phyloP scores from a whole-genome alignment of 495 filamentous ascomycete genomes.

The Annulohypoxylon bovei region DNA sequence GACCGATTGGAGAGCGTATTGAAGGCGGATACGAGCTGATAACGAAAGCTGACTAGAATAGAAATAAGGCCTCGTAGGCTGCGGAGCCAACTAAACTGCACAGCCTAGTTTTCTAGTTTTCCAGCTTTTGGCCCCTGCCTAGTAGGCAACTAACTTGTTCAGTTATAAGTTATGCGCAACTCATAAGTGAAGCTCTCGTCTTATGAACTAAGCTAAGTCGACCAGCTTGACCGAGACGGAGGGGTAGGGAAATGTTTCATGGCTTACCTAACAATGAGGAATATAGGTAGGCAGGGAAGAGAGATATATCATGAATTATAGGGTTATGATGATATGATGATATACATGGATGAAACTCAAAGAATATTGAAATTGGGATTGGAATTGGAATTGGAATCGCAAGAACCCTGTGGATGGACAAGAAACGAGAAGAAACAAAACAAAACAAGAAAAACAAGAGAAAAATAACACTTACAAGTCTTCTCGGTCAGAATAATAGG shows the following conservation, averaged over 20 bases:
- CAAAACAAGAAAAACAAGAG: background rate
- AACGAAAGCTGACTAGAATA: conserved; percentile 4
- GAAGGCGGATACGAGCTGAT: conserved; percentile 21
- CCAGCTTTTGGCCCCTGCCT: background rate
- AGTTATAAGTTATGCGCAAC: background rate
- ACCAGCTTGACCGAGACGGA: conserved; percentile 9
- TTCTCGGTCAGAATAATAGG: conserved; percentile 43
- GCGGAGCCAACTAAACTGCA: conserved; percentile 26
- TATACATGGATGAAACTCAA: conserved; percentile 19
- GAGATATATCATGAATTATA: conserved; percentile 6
- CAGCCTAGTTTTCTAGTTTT: background rate
- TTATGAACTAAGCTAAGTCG: background rate
- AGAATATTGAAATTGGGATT: background rate
- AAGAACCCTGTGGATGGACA: background rate
- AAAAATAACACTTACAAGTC: conserved; percentile 41
- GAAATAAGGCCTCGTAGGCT: conserved; percentile 5
- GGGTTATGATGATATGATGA: conserved; percentile 14
- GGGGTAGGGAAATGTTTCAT: conserved; percentile 9
- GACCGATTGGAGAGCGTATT: conserved; percentile 6
- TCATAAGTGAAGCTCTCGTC: background rate
- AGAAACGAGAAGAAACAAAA: background rate
- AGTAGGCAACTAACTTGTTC: conserved; percentile 4
- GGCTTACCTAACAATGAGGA: conserved; percentile 9
- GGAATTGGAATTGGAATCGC: background rate
- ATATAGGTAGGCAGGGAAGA: background rate